Percentiles rank a stretch among this genome's conserved stretches.
Evolutionary conservation across 2,329 filamentous ascomycete species (phyloP).

Genomic region (Xylariaceae sp.): DNA sequence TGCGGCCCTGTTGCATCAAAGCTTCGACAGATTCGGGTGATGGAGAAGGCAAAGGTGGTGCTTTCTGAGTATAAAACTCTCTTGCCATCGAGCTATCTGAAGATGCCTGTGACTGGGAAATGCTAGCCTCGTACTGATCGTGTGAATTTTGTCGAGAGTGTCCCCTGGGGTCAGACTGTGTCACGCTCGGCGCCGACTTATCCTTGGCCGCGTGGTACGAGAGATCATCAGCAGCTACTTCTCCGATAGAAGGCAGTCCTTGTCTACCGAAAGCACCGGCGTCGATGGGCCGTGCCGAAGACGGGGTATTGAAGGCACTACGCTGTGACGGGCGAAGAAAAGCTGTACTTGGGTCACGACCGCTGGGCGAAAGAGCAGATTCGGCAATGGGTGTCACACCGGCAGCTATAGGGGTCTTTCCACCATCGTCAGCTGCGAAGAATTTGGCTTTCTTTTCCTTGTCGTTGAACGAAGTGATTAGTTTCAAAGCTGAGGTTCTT

Average conservation of each 20-base stretch:
- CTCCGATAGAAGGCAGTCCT: conserved; percentile 73
- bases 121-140: conserved; percentile 40
- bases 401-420: conserved; percentile 69
- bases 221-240: conserved; percentile 45
- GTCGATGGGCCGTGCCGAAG: conserved; percentile 58
- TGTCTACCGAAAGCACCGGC: conserved; percentile 56
- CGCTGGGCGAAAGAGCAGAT: conserved; percentile 67
- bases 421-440: conserved; percentile 51
- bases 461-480: conserved; percentile 83
- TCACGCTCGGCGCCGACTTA: conserved; percentile 23
- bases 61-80: conserved; percentile 40
- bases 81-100: conserved; percentile 64
- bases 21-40: conserved; percentile 58
- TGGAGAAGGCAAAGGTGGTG: conserved; percentile 61
- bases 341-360: conserved; percentile 60
- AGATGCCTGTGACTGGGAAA: conserved; percentile 56
- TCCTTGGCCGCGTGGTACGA: conserved; percentile 31
- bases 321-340: conserved; percentile 62
- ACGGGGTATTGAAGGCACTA: conserved; percentile 64
- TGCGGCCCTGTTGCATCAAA: conserved; percentile 54
- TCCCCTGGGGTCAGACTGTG: conserved; percentile 25
- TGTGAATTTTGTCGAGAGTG: conserved; percentile 38
- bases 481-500: conserved; percentile 78
- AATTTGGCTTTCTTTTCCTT: conserved; percentile 58
- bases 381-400: conserved; percentile 86